Conservation (phyloP, 257 asterid genomes). For the Salvia splendens region DNA sequence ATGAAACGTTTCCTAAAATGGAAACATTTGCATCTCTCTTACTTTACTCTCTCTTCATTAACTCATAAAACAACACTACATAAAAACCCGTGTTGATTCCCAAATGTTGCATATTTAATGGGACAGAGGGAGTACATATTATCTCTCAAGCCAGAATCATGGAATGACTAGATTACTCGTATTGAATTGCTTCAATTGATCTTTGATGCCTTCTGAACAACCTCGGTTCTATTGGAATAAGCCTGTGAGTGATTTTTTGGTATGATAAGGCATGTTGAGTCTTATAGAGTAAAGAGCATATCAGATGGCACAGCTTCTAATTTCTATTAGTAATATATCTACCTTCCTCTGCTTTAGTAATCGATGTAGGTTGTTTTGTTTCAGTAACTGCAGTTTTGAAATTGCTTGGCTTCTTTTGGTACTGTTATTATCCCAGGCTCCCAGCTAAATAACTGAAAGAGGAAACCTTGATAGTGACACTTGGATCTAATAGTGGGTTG, state of each 20-base stretch:
- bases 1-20: too few relatives aligned
- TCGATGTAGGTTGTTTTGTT: constrained; percentile 10
- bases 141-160: background rate
- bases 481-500: constrained; percentile 8
- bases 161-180: background rate
- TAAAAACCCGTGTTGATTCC: too few relatives aligned
- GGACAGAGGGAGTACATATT: too few relatives aligned
- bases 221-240: background rate
- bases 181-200: background rate
- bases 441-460: constrained; percentile 2
- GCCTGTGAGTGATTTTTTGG: background rate
- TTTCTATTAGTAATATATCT: background rate
- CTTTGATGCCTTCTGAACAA: background rate
- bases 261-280: background rate
- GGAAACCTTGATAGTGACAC: constrained; percentile 3
- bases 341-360: background rate
- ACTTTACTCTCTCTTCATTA: too few relatives aligned
- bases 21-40: too few relatives aligned
- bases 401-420: constrained; percentile 10
- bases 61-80: too few relatives aligned
- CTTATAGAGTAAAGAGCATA: background rate
- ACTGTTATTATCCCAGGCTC: background rate
- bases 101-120: too few relatives aligned
- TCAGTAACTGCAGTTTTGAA: background rate
- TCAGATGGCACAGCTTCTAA: background rate